phyloP scores from a whole-genome alignment of 179 eudicot genomes.

The Actinidia chinensis region DNA sequence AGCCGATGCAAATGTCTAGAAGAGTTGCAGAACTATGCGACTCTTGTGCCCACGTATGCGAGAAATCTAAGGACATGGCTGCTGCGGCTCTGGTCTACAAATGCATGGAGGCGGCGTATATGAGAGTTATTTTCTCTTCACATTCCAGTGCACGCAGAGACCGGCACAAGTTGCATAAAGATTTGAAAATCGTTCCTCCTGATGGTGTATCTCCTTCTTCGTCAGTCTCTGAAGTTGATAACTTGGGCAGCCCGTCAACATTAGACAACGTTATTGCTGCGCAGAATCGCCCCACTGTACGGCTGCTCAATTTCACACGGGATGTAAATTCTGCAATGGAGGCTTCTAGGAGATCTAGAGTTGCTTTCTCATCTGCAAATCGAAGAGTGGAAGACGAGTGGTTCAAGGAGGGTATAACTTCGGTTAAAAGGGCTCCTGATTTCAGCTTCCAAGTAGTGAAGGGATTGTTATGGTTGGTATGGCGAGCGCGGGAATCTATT shows the following conservation, averaged over 20 bases:
- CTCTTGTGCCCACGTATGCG: conserved; percentile 88
- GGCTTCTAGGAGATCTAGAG: conserved; percentile 82
- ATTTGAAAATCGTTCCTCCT: conserved; percentile 72
- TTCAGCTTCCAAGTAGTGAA: conserved; percentile 90
- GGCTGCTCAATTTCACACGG: conserved; percentile 68
- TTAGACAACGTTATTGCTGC: conserved; percentile 74
- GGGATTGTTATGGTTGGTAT: conserved; percentile 72
- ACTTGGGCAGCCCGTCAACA: conserved; percentile 66
- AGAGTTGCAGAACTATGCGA: conserved; percentile 90
- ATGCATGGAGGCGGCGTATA: conserved; percentile 83
- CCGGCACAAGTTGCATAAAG: conserved; percentile 68
- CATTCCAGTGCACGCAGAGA: conserved; percentile 68
- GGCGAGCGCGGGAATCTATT: conserved; percentile 82
- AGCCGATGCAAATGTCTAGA: conserved; percentile 69
- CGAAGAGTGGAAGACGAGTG: conserved; percentile 41
- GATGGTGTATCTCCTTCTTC: conserved; percentile 99
- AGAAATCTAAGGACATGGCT: conserved; percentile 86
- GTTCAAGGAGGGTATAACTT: conserved; percentile 46
- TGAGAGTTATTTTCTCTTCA: conserved; percentile 75
- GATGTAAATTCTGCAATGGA: conserved; percentile 90
- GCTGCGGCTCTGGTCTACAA: conserved; percentile 97
- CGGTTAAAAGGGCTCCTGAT: conserved; percentile 82
- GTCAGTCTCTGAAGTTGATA: conserved; percentile 94
- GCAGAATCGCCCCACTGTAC: conserved; percentile 54
- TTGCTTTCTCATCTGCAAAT: conserved; percentile 72